phyloP scores from a whole-genome alignment of 768 basidiomycete species.

The Amanita pallidorosea region DNA sequence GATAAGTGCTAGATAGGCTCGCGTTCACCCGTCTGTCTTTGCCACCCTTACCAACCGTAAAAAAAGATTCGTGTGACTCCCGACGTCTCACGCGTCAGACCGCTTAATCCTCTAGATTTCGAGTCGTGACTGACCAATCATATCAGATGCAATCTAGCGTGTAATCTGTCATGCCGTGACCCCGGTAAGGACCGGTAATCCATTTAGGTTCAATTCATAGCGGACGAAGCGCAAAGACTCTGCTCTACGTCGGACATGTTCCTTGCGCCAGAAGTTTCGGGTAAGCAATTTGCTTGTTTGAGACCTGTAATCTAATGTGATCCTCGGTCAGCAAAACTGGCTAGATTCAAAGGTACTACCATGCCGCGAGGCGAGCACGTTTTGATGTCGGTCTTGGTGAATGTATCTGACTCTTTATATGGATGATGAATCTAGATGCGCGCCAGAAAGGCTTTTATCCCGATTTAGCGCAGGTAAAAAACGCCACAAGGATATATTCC shows the following conservation, averaged over 20 bases:
- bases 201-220: neutral
- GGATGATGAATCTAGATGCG: conserved; percentile 22
- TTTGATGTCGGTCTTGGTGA: conserved; percentile 30
- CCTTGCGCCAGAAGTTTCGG: neutral
- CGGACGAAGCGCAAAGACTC: conserved; percentile 3
- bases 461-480: conserved; percentile 12
- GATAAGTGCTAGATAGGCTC: conserved; percentile 4
- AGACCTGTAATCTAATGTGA: neutral
- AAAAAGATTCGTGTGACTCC: neutral
- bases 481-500: conserved; percentile 15
- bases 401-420: conserved; percentile 16
- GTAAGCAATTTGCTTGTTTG: neutral
- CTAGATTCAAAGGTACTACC: neutral
- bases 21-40: neutral
- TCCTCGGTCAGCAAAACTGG: conserved; percentile 1
- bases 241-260: neutral
- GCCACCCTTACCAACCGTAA: neutral
- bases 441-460: conserved; percentile 12
- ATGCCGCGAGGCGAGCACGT: conserved; percentile 37
- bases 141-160: neutral
- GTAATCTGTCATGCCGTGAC: neutral
- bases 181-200: neutral
- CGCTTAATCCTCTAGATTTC: neutral
- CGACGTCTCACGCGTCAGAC: neutral
- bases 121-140: neutral